These are phyloP conservation scores for Cymbopogon citratus DNA, from an alignment of 176 grass and related monocot genomes.

Conservation along the genomic window DNA sequence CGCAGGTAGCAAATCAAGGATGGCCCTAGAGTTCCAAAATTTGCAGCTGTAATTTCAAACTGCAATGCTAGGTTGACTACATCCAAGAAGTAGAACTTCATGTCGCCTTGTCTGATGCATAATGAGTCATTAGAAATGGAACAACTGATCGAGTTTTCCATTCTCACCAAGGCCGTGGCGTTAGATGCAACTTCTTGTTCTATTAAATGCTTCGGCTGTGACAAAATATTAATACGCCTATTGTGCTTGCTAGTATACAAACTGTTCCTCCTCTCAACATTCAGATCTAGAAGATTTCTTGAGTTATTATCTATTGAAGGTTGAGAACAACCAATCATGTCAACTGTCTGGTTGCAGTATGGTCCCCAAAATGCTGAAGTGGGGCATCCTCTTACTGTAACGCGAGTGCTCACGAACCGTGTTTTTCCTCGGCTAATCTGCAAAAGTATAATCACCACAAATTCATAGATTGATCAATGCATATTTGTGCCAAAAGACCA, in stretches of 20 bases:
- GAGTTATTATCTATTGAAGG: slow-evolving; percentile 51
- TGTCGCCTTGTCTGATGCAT: slow-evolving; percentile 58
- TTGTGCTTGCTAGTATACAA: slow-evolving; percentile 26
- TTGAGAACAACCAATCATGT: slow-evolving; percentile 71
- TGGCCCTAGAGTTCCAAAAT: slow-evolving; percentile 36
- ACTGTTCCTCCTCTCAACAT: not conserved
- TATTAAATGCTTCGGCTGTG: slow-evolving; percentile 12
- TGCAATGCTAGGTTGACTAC: slow-evolving; percentile 53
- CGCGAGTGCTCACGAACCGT: slow-evolving; percentile 58
- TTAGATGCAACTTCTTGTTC: slow-evolving; percentile 39
- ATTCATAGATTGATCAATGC: slow-evolving; percentile 29
- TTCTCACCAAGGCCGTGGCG: not conserved
- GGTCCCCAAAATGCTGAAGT: slow-evolving; percentile 57
- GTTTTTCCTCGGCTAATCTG: slow-evolving; percentile 86
- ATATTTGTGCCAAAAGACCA: slow-evolving; percentile 1
- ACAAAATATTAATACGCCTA: slow-evolving; percentile 27
- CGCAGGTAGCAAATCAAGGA: slow-evolving; percentile 60
- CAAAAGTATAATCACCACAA: slow-evolving; percentile 28
- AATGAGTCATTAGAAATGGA: slow-evolving; percentile 66
- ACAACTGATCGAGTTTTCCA: slow-evolving; percentile 57
- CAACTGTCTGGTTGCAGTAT: slow-evolving; percentile 65
- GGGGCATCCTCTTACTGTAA: slow-evolving; percentile 63
- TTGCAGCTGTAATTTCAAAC: slow-evolving; percentile 50
- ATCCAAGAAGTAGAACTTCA: slow-evolving; percentile 76
- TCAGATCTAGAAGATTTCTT: slow-evolving; percentile 49